Evolutionary conservation across 805 yeast species (phyloP).

Genomic region (Pichia nanzhaoensis): DNA sequence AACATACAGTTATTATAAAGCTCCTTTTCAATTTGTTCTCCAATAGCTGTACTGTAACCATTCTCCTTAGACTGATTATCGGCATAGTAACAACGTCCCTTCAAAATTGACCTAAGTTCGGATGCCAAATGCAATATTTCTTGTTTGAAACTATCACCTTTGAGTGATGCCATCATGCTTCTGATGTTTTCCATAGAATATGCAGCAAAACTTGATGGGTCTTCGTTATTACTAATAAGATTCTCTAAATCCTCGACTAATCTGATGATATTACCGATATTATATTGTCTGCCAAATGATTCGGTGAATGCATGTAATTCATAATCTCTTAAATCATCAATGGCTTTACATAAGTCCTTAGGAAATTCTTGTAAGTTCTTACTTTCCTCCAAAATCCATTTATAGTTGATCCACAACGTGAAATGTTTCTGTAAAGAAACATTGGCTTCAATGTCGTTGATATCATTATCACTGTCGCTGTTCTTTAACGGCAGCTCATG

Average conservation of each 20-base stretch:
- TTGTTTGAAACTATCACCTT: conserved; percentile 48
- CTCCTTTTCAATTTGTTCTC: conserved; percentile 42
- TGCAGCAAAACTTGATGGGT: conserved; percentile 55
- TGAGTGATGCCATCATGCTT: conserved; percentile 49
- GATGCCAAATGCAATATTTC: conserved; percentile 50
- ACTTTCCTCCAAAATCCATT: conserved; percentile 42
- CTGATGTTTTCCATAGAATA: conserved; percentile 54
- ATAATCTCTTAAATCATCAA: conserved; percentile 27
- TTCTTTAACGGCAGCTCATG: conserved; percentile 1
- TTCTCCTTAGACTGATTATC: conserved; percentile 19
- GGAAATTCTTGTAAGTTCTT: conserved; percentile 24
- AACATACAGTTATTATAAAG: conserved; percentile 62
- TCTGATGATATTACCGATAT: conserved; percentile 58
- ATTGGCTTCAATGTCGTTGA: conserved; percentile 9
- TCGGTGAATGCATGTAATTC: conserved; percentile 39
- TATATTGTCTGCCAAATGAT: conserved; percentile 40
- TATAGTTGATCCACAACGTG: conserved; percentile 46
- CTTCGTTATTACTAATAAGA: conserved; percentile 35
- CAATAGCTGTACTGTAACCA: conserved; percentile 22
- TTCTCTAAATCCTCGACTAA: conserved; percentile 61
- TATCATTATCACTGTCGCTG: neutral
- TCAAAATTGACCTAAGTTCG: conserved; percentile 48
- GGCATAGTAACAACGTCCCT: conserved; percentile 22
- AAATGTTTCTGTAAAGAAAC: conserved; percentile 23
- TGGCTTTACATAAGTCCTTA: conserved; percentile 20